Base-by-base conservation (phyloP, 495 filamentous ascomycete species). In the Sabuloglossum arenarium region DNA sequence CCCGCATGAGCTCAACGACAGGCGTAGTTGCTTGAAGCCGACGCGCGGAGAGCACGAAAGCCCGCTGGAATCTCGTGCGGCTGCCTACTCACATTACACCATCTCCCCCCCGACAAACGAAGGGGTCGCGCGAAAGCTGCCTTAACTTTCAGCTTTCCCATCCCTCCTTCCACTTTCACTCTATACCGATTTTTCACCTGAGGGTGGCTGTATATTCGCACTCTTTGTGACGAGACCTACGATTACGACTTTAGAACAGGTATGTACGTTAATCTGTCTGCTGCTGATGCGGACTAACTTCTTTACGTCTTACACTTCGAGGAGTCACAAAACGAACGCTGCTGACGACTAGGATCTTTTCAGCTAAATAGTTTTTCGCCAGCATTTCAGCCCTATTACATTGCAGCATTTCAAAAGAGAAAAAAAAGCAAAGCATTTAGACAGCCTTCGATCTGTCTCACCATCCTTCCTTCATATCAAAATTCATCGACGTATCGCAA, bases 51-150 rank as follows among this genome's bases (percentile, higher is more conserved):
- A 51, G 47, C 47, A 51, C 47, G 14, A 51, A 16, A 29, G 28
- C 28, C 47, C 25, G 28, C 24, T 29, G 47, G 47, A 51, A 8
- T 51, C 47, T 28, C 47, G 47, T 30, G 28, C 47, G 47, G 47
- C 47, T 51, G 47, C 47, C 47, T 51, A 51, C 47, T 51, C 47
- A 51, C 47, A 51, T 51, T 51, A 29, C 47, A 51, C 47, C 47
- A 51, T 6, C 28, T 49, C 45, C 23, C 21, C 45, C 34, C 47
- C 25, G 25, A 29, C 47, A 51, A 51, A 51, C 47, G 47, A 51
- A 51, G 47, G 47, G 47, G 47, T 51, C 47, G 47, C 47, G 47
- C 47, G 16, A 51, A n/a, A 28, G 28, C 25, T 30, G 45, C 47
- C 47, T 51, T 51, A 29, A 29, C 25, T 51, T 29, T 51, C 47